Evolutionary conservation across 805 yeast genomes (phyloP).

Genomic region (Torulaspora microellipsoides): DNA sequence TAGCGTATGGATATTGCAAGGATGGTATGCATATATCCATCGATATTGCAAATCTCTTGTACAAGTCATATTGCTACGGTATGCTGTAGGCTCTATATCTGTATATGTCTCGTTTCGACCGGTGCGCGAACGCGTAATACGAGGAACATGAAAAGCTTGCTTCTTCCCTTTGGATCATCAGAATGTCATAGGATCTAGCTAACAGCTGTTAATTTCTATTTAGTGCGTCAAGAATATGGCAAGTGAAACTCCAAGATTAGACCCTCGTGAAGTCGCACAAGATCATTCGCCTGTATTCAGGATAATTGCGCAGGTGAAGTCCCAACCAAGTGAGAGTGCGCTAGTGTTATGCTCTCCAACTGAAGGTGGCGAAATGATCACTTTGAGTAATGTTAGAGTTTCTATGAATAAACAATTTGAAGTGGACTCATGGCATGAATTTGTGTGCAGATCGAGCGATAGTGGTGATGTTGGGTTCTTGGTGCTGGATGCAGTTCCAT

Average conservation of each 20-base stretch:
- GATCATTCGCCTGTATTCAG: constrained; percentile 29
- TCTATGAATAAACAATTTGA: constrained; percentile 25
- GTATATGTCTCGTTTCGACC: no score
- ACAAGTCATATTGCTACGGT: no score
- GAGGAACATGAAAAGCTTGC: no score
- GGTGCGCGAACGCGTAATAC: no score
- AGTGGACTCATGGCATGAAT: constrained; percentile 34
- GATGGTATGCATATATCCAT: no score
- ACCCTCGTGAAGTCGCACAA: constrained; percentile 28
- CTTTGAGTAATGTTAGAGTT: constrained; percentile 27
- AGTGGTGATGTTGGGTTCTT: constrained; percentile 33
- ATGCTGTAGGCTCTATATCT: no score
- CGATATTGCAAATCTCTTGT: no score
- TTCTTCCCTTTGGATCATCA: no score
- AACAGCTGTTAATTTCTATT: no score
- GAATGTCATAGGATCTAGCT: no score
- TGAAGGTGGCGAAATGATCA: constrained; percentile 27
- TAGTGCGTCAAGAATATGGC: constrained; percentile 17
- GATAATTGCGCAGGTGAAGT: constrained; percentile 31
- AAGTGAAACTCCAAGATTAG: constrained; percentile 34
- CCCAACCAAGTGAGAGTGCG: constrained; percentile 29
- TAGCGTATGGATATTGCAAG: no score
- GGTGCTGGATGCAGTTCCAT: constrained; percentile 32
- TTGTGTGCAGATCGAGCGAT: constrained; percentile 33
- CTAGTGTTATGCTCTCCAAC: constrained; percentile 28